phyloP scores from a whole-genome alignment of 1,139 yeast species.

The Saccharomyces pastorianus region DNA sequence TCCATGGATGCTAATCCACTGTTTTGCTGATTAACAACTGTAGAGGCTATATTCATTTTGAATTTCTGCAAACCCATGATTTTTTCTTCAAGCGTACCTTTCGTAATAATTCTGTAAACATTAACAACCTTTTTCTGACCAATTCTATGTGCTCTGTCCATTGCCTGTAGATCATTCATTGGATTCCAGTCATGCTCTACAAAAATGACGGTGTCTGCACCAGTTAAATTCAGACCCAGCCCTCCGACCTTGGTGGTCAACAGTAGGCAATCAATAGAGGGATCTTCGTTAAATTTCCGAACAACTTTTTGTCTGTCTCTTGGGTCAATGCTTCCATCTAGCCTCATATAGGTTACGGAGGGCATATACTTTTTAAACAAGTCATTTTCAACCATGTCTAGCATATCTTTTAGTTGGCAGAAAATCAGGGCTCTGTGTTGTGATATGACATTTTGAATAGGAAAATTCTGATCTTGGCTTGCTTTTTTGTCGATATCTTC shows the following conservation, averaged over 20 bases:
- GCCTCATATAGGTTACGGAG: constrained; percentile 83
- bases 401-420: constrained; percentile 96
- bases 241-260: constrained; percentile 98
- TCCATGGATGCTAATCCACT: constrained; percentile 94
- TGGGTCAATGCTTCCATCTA: constrained; percentile 93
- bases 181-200: constrained; percentile 99
- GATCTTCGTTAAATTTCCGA: constrained; percentile 87
- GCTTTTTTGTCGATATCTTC: constrained; percentile 40
- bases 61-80: constrained; percentile 97
- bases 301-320: constrained; percentile 88
- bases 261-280: constrained; percentile 86
- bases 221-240: constrained; percentile 89
- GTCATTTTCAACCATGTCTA: constrained; percentile 91
- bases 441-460: constrained; percentile 68
- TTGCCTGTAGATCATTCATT: constrained; percentile 97
- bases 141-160: constrained; percentile 97
- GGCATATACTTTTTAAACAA: constrained; percentile 79
- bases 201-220: constrained; percentile 97
- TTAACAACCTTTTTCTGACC: constrained; percentile 97
- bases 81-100: constrained; percentile 89
- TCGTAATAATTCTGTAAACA: constrained; percentile 86
- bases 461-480: constrained; percentile 35
- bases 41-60: constrained; percentile 94
- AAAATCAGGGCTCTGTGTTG: constrained; percentile 94
- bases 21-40: constrained; percentile 93